A percentile compares a stretch with the other conserved stretches of the same genome.
phyloP scores from a whole-genome alignment of 1,284 basidiomycete genomes.

The Austroboletus novae-zelandiae region DNA sequence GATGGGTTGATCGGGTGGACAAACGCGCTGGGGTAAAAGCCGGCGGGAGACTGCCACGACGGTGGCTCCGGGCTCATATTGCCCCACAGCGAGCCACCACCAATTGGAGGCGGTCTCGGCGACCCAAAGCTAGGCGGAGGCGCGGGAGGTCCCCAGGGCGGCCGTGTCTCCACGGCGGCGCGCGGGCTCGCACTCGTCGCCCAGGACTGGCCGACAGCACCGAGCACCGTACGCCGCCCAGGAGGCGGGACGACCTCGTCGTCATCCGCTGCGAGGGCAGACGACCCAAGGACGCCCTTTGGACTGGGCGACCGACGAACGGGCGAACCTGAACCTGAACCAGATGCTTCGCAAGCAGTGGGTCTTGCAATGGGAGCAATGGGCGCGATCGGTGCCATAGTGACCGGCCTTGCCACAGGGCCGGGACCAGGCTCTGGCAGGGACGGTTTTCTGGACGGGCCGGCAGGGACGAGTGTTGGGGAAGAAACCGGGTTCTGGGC shows the following conservation, averaged over 20 bases:
- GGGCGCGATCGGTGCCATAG: conserved; percentile 35
- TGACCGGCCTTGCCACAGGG: conserved; percentile 56
- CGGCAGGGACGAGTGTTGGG: conserved; percentile 37
- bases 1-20: conserved; percentile 47
- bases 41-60: conserved; percentile 48
- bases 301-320: conserved; percentile 67
- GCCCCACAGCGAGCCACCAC: conserved; percentile 44
- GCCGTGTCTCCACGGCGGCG: conserved; percentile 27
- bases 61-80: conserved; percentile 33
- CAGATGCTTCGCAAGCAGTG: conserved; percentile 41
- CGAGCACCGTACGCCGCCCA: conserved; percentile 42
- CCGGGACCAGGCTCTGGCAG: conserved; percentile 45
- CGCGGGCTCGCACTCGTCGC: conserved; percentile 43
- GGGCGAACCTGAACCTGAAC: conserved; percentile 63
- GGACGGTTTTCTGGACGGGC: conserved; percentile 34
- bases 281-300: conserved; percentile 72
- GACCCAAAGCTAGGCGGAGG: conserved; percentile 36
- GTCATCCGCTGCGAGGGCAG: conserved; percentile 70
- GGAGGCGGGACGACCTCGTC: conserved; percentile 68
- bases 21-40: conserved; percentile 48
- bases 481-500: conserved; percentile 37
- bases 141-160: conserved; percentile 47
- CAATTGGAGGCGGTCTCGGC: conserved; percentile 37
- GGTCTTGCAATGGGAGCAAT: conserved; percentile 44
- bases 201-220: conserved; percentile 47